phyloP scores from a whole-genome alignment of 176 grass and related monocot genomes.

The Carex cristatella region DNA sequence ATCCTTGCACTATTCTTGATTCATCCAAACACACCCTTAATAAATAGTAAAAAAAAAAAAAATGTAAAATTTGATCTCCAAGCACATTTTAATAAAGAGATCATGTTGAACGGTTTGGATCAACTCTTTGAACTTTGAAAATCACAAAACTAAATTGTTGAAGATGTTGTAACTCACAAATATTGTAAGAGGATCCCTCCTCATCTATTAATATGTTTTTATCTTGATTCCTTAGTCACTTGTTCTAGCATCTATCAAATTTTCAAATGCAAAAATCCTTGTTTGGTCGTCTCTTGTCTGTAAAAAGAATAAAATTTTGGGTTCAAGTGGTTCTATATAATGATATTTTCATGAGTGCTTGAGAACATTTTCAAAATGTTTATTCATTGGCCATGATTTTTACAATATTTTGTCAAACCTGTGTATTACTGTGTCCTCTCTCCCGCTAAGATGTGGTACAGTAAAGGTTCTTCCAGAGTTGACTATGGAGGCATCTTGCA shows the following conservation, averaged over 20 bases:
- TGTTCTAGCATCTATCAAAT: background rate
- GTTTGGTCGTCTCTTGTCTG: background rate
- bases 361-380: background rate
- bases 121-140: no score
- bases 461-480: background rate
- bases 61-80: no score
- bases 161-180: no score
- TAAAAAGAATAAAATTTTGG: background rate
- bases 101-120: no score
- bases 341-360: background rate
- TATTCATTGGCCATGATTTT: background rate
- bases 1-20: no score
- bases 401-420: constrained; percentile 13
- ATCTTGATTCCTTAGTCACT: background rate
- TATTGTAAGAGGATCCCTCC: no score
- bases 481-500: background rate
- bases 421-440: background rate
- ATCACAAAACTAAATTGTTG: no score
- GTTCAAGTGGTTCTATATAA: background rate
- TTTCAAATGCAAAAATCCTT: background rate
- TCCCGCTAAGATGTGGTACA: background rate
- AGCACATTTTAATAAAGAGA: no score
- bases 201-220: background rate
- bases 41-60: no score
- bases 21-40: no score